Evolutionary conservation across 805 yeast genomes (phyloP), one percentile per base, ranked within the genome.

Genomic region (Kodamaea kaohsiungensis): DNA sequence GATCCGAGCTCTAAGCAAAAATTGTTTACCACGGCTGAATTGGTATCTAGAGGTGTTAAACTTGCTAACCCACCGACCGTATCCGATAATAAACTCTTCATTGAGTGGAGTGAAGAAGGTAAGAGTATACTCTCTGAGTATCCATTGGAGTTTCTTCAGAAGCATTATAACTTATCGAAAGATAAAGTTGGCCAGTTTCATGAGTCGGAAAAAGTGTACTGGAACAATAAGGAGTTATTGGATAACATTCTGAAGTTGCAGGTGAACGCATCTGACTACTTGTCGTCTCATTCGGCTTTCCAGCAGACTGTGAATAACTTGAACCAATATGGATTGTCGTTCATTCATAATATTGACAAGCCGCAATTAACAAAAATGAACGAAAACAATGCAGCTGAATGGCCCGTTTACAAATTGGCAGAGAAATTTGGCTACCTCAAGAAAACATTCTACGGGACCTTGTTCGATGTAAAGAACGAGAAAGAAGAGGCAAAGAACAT

Each of bases 391-490:
- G 46, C 84, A 7, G 6, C 39, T 1, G 43, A 59, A 12, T 76
- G 79, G 79, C 79, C 79, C 2, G 75, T 76, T 10, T 59, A 68
- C 22, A 60, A 67, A 27, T 56, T 76, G 48, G 80, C 87, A 9
- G 64, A 73, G 49, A 73, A 80, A 55, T 81, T 87, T 51, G 93
- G 92, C 0, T 87, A 87, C 61, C 73, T 88, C 51, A 86, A 84
- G 59, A 74, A 80, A 52, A 88, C 95, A 0, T 86, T 88, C 60
- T 87, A 87, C 62, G 95, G 93, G 0, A 75, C 81, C 7, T 74
- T 85, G 4, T 88, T 88, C 70, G 88, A 88, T 63, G 92, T 88
- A 7, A 78, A 76, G 50, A 73, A 76, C 52, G 73, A 71, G 37
- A 63, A 65, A 33, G 60, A 68, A 8, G 25, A 40, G 13, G 87